A percentile compares a stretch with the other conserved stretches of the same genome.
phyloP scores from a whole-genome alignment of 371 early-diverging fungal genomes.

The Circinella umbellata region DNA sequence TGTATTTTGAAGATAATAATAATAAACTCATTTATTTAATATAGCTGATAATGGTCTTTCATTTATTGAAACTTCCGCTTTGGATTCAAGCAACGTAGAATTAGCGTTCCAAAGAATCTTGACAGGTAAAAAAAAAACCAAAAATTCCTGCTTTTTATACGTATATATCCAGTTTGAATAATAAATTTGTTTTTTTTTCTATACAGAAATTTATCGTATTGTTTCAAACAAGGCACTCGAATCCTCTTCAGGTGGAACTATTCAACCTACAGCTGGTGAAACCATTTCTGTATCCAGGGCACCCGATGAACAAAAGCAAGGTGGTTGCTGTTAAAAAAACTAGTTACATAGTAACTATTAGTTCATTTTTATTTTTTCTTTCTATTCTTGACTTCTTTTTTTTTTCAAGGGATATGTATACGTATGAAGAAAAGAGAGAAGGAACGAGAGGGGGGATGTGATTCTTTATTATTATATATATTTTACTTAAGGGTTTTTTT shows the following conservation, averaged over 20 bases:
- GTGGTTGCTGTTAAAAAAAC: slow-evolving; percentile 75
- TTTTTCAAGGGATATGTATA: no score
- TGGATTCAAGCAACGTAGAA: slow-evolving; percentile 94
- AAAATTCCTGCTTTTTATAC: no score
- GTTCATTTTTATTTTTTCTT: no score
- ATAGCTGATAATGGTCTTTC: slow-evolving; percentile 87
- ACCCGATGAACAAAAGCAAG: slow-evolving; percentile 66
- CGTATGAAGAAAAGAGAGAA: no score
- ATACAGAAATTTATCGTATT: slow-evolving; percentile 86
- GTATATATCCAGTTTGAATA: no score
- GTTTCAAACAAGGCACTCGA: slow-evolving; percentile 93
- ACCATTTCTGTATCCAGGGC: slow-evolving; percentile 75
- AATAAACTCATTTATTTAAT: neutral
- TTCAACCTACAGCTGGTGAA: slow-evolving; percentile 76
- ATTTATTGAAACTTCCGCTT: slow-evolving; percentile 95
- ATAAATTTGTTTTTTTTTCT: no score
- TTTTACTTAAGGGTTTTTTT: no score
- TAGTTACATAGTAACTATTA: neutral
- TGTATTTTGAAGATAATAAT: neutral
- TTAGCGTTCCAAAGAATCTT: slow-evolving; percentile 91
- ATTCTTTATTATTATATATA: no score
- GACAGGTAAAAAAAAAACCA: no score
- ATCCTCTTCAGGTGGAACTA: slow-evolving; percentile 65
- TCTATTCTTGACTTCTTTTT: neutral
- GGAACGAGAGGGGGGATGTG: no score